Conservation (phyloP, 495 filamentous ascomycete genomes). For the Hyphodiscus hymeniophilus region DNA sequence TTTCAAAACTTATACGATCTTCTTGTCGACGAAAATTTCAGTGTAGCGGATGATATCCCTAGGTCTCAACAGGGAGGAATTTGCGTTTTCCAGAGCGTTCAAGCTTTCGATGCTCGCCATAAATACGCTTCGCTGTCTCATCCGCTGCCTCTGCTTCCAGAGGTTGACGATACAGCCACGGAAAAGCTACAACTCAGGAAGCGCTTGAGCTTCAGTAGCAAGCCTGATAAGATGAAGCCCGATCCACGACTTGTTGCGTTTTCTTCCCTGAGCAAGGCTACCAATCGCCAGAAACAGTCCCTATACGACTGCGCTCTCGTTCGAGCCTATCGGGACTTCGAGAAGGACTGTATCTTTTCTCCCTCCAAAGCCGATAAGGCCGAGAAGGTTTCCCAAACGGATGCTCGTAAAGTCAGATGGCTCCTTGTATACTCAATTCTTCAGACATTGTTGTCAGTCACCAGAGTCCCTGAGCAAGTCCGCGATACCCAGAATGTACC, state of each 20-base stretch:
- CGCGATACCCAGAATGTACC: conserved; percentile 22
- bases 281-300: conserved; percentile 26
- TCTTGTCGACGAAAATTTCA: conserved; percentile 46
- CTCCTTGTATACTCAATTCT: conserved; percentile 60
- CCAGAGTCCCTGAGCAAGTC: conserved; percentile 31
- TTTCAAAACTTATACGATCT: conserved; percentile 55
- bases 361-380: conserved; percentile 29
- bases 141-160: conserved; percentile 52
- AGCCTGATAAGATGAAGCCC: conserved; percentile 21
- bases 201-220: conserved; percentile 8
- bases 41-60: conserved; percentile 29
- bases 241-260: conserved; percentile 28
- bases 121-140: conserved; percentile 44
- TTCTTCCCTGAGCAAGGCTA: conserved; percentile 32
- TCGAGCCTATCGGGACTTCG: conserved; percentile 36
- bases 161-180: conserved; percentile 16
- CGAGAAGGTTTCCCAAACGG: conserved; percentile 37
- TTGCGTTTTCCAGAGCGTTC: conserved; percentile 50
- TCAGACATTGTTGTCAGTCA: conserved; percentile 51
- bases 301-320: conserved; percentile 33
- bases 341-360: conserved; percentile 33
- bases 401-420: conserved; percentile 62
- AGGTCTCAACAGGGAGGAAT: conserved; percentile 45
- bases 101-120: conserved; percentile 48
- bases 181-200: conserved; percentile 17